These are phyloP conservation scores for Cyclotella choctawhatcheeana DNA, from an alignment of 108 stramenopile species.

Conservation along the genomic window DNA sequence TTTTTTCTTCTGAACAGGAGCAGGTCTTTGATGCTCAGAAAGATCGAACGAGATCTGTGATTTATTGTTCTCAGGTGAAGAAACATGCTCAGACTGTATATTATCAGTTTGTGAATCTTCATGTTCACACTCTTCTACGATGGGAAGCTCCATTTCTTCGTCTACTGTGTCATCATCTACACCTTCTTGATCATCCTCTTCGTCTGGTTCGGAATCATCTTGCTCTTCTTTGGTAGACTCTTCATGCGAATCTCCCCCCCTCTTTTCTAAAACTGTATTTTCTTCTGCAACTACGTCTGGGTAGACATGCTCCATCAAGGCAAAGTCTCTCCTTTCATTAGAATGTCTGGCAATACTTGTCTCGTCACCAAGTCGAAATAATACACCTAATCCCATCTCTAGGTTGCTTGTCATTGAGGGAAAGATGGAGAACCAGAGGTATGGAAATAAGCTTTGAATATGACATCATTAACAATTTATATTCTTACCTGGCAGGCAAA, in stretches of 20 bases:
- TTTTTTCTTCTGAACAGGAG: constrained; percentile 41
- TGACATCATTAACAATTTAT: too few relatives aligned
- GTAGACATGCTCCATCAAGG: constrained; percentile 69
- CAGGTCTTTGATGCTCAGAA: constrained; percentile 12
- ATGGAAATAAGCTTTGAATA: too few relatives aligned
- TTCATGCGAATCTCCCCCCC: background rate
- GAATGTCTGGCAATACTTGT: constrained; percentile 84
- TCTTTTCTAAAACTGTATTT: background rate
- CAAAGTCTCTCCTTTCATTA: constrained; percentile 88
- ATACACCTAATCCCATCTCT: constrained; percentile 94
- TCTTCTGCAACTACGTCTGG: too few relatives aligned
- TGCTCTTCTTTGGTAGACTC: background rate
- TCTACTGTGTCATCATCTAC: background rate
- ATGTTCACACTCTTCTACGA: constrained; percentile 14
- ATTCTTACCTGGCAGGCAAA: too few relatives aligned
- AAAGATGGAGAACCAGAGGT: too few relatives aligned
- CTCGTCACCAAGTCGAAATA: constrained; percentile 94
- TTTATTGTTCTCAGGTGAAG: background rate
- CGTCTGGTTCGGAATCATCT: background rate
- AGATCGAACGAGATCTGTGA: constrained; percentile 1
- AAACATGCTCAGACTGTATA: background rate
- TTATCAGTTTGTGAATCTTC: constrained; percentile 6
- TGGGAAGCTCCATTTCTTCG: background rate
- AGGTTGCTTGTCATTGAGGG: too few relatives aligned
- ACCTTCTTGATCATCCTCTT: constrained; percentile 2